These are phyloP conservation scores for Talaromyces borbonicus DNA, from an alignment of 495 filamentous ascomycete species.

Conservation along the genomic window DNA sequence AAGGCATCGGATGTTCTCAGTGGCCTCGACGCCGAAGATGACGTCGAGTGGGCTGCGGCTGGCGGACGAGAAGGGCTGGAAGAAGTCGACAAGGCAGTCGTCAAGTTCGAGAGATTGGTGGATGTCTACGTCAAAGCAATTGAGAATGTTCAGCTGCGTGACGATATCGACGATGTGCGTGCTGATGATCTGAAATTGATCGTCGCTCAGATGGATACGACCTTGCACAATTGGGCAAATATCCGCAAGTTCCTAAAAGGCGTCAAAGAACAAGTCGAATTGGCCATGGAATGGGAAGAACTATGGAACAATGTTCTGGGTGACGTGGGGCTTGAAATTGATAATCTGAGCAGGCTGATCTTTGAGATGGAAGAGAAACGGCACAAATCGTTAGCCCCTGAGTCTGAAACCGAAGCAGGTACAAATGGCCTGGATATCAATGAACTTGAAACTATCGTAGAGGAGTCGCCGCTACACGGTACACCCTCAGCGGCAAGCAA, in stretches of 20 bases:
- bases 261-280: constrained; percentile 83
- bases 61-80: constrained; percentile 82
- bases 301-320: constrained; percentile 88
- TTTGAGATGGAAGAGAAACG: constrained; percentile 96
- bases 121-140: constrained; percentile 85
- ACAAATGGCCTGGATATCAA: constrained; percentile 72
- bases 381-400: constrained; percentile 58
- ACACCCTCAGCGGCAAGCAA: constrained; percentile 39
- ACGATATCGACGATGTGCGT: constrained; percentile 62
- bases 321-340: constrained; percentile 85
- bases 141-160: constrained; percentile 73
- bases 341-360: constrained; percentile 68
- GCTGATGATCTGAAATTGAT: constrained; percentile 57
- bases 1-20: constrained; percentile 80
- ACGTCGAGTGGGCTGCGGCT: constrained; percentile 94
- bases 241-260: constrained; percentile 63
- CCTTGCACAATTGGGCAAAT: constrained; percentile 72
- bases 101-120: constrained; percentile 74
- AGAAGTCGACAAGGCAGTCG: constrained; percentile 80
- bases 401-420: constrained; percentile 31
- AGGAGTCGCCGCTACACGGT: constrained; percentile 62
- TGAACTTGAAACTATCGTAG: constrained; percentile 87
- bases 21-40: constrained; percentile 84
- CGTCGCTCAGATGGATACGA: constrained; percentile 78
- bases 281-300: constrained; percentile 98